Conservation (phyloP, 495 filamentous ascomycete species). For the Cercophora samala region DNA sequence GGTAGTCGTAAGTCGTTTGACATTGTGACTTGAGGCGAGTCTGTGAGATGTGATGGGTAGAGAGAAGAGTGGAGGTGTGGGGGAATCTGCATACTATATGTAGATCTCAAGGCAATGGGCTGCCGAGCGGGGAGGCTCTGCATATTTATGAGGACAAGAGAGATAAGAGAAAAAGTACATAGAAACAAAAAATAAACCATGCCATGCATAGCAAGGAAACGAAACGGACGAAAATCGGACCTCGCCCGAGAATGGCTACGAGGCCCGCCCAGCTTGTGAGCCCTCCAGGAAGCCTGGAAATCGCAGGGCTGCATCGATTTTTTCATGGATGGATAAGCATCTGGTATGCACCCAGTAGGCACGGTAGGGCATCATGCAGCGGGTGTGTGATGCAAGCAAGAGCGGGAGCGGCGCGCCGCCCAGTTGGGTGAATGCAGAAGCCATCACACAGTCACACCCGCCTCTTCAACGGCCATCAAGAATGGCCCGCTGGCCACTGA, state of each 20-base stretch:
- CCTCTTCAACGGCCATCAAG: background rate
- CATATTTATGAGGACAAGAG: background rate
- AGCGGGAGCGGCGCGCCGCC: conserved; percentile 24
- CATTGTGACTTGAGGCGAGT: conserved; percentile 15
- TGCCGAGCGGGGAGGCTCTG: background rate
- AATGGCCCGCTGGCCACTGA: background rate
- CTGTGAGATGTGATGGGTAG: background rate
- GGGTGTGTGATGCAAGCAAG: conserved; percentile 23
- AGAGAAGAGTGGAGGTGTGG: background rate
- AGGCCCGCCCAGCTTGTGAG: conserved; percentile 21
- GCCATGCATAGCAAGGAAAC: background rate
- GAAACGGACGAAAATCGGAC: background rate
- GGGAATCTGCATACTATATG: background rate
- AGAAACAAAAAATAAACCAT: conserved; percentile 3
- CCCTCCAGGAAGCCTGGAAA: conserved; percentile 30
- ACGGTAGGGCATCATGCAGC: conserved; percentile 1
- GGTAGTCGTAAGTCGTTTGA: conserved; percentile 6
- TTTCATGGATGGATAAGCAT: background rate
- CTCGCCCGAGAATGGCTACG: conserved; percentile 5
- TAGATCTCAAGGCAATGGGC: background rate
- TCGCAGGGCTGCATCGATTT: conserved; percentile 21
- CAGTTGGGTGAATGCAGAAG: conserved; percentile 15
- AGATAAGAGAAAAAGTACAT: background rate
- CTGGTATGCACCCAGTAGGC: background rate
- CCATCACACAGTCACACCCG: conserved; percentile 10